phyloP scores from a whole-genome alignment of 2,329 filamentous ascomycete species.

The Trematosphaeria pertusa region DNA sequence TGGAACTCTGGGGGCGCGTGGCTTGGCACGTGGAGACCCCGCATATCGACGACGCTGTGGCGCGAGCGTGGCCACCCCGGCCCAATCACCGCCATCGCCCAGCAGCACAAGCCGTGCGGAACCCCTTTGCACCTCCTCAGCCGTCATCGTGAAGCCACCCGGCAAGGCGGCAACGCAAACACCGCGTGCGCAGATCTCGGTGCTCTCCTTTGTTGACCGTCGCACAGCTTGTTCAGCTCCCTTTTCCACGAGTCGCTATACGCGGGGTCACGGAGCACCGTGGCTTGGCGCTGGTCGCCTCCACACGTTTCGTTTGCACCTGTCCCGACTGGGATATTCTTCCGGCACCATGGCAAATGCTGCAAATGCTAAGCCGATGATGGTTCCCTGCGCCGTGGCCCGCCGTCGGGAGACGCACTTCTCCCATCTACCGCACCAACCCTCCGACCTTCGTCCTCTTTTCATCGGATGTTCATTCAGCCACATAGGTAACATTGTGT shows the following conservation, averaged over 20 bases:
- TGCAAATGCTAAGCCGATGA: neutral
- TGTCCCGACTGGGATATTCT: conserved; percentile 8
- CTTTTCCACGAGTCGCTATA: too few relatives aligned
- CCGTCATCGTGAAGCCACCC: neutral
- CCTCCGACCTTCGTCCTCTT: neutral
- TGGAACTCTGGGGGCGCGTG: conserved; percentile 23
- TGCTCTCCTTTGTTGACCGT: neutral
- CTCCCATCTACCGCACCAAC: neutral
- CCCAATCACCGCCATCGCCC: conserved; percentile 19
- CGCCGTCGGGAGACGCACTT: neutral
- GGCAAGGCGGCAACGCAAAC: neutral
- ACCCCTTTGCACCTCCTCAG: neutral
- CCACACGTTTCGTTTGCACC: conserved; percentile 2
- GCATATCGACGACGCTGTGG: conserved; percentile 22
- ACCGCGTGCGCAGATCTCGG: neutral
- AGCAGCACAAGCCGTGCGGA: neutral
- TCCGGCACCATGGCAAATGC: conserved; percentile 5
- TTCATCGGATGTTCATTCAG: too few relatives aligned
- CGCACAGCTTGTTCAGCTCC: conserved; percentile 9
- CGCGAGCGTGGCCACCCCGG: conserved; percentile 19
- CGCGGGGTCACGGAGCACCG: conserved; percentile 7
- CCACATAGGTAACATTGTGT: too few relatives aligned
- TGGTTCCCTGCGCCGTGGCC: neutral
- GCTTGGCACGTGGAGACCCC: conserved; percentile 41
- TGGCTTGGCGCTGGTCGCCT: neutral